A percentile compares a stretch with the other conserved stretches of the same genome.
These are phyloP conservation scores for Ramichloridium luteum DNA, from an alignment of 2,329 filamentous ascomycete genomes.

Conservation along the genomic window DNA sequence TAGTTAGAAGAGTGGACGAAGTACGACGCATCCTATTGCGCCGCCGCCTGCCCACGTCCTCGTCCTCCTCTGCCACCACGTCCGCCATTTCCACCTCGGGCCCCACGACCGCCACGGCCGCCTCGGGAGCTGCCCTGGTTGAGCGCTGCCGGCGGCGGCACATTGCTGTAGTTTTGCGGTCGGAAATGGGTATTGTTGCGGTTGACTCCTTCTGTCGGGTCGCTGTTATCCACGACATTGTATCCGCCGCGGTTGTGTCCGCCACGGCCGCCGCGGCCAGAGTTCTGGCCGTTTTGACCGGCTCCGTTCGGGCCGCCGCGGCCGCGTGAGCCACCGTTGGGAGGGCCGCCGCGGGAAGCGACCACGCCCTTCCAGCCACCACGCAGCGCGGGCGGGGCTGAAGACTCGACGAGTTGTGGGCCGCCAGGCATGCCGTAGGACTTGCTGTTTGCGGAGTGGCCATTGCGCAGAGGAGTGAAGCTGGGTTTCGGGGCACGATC, in stretches of 20 bases:
- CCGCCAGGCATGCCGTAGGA: conserved; percentile 46
- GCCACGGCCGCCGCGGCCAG: conserved; percentile 20
- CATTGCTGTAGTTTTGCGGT: conserved; percentile 40
- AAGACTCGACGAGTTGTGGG: conserved; percentile 47
- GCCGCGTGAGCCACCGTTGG: conserved; percentile 23
- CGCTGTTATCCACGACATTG: conserved; percentile 36
- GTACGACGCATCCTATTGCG: too few relatives aligned
- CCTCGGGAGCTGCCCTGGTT: conserved; percentile 27
- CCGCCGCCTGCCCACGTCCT: conserved; percentile 3
- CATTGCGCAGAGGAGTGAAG: conserved; percentile 17
- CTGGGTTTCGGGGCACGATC: conserved; percentile 17
- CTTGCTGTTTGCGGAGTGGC: conserved; percentile 28
- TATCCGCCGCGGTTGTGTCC: conserved; percentile 31
- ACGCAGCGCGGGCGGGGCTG: conserved; percentile 44
- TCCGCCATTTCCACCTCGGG: conserved; percentile 12
- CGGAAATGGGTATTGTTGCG: conserved; percentile 45
- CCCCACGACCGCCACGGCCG: conserved; percentile 17
- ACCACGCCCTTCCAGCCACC: conserved; percentile 49
- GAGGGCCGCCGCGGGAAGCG: conserved; percentile 27
- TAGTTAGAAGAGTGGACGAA: not conserved
- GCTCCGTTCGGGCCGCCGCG: conserved; percentile 27
- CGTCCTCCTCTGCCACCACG: conserved; percentile 12
- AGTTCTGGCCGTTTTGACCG: conserved; percentile 23
- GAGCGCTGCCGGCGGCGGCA: conserved; percentile 47
- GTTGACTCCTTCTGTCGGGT: conserved; percentile 42